phyloP scores from a whole-genome alignment of 352 stramenopile species.

The Aphanomyces astaci region DNA sequence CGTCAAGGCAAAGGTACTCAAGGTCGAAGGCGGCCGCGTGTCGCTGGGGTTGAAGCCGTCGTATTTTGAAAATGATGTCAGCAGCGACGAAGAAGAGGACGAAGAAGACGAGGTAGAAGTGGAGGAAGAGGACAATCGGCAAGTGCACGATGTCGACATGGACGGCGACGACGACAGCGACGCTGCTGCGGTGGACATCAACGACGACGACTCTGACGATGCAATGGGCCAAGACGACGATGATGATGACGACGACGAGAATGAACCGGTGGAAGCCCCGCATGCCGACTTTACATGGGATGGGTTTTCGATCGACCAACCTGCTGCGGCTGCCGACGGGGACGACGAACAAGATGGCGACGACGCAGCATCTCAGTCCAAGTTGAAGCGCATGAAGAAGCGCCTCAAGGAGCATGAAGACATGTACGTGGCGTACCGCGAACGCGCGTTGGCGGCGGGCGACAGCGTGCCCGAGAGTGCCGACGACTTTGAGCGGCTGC shows the following conservation, averaged over 20 bases:
- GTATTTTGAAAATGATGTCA: slow-evolving; percentile 91
- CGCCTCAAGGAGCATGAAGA: slow-evolving; percentile 89
- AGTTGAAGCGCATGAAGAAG: slow-evolving; percentile 81
- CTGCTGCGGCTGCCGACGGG: slow-evolving; percentile 38
- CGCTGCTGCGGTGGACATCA: slow-evolving; percentile 32
- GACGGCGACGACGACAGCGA: slow-evolving; percentile 46
- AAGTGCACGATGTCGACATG: slow-evolving; percentile 42
- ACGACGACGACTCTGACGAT: slow-evolving; percentile 41
- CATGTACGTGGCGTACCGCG: slow-evolving; percentile 90
- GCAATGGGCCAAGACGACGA: slow-evolving; percentile 26
- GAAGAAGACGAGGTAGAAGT: slow-evolving; percentile 60
- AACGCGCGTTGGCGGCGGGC: slow-evolving; percentile 88
- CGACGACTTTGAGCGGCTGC: slow-evolving; percentile 92
- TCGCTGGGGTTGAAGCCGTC: slow-evolving; percentile 95
- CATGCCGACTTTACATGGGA: slow-evolving; percentile 81
- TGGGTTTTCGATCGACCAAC: slow-evolving; percentile 61
- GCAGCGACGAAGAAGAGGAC: slow-evolving; percentile 80
- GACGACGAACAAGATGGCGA: slow-evolving; percentile 51
- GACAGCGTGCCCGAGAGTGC: slow-evolving; percentile 88
- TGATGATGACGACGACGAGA: slow-evolving; percentile 26
- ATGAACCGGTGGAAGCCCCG: slow-evolving; percentile 25
- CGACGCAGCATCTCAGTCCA: slow-evolving; percentile 40
- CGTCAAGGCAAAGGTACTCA: slow-evolving; percentile 95
- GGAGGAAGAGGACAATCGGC: slow-evolving; percentile 37
- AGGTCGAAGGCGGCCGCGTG: slow-evolving; percentile 87